Evolutionary conservation across 371 early-diverging fungal genomes (phyloP).

Genomic region (Mucor mucedo): DNA sequence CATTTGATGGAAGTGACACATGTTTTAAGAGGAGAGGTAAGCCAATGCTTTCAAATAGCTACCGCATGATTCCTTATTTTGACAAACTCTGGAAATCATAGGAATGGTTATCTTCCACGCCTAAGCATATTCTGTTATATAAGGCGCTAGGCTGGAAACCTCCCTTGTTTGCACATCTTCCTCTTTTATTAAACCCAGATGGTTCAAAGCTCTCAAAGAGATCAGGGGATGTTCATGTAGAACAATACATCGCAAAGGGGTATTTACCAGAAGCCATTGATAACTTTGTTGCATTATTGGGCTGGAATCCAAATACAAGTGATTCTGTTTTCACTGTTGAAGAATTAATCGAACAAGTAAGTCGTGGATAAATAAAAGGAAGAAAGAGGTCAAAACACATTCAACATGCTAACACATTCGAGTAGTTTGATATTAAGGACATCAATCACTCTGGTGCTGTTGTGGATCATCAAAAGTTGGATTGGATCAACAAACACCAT

Average conservation of each 20-base stretch:
- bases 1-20: slow-evolving; percentile 90
- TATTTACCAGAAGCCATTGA: slow-evolving; percentile 88
- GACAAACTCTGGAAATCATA: no score
- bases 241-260: slow-evolving; percentile 73
- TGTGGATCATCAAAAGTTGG: slow-evolving; percentile 79
- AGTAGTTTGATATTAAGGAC: slow-evolving; percentile 70
- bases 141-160: slow-evolving; percentile 80
- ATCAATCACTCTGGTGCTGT: slow-evolving; percentile 80
- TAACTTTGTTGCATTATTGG: slow-evolving; percentile 89
- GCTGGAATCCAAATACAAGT: slow-evolving; percentile 74
- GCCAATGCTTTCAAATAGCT: no score
- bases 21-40: slow-evolving; percentile 86
- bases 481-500: slow-evolving; percentile 88
- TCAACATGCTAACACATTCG: no score
- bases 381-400: no score
- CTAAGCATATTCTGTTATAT: slow-evolving; percentile 89
- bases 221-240: slow-evolving; percentile 78
- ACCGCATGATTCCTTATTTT: no score
- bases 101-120: slow-evolving; percentile 94
- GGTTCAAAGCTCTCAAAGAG: slow-evolving; percentile 90
- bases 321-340: slow-evolving; percentile 54
- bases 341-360: slow-evolving; percentile 70
- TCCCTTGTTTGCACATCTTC: slow-evolving; percentile 88
- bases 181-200: slow-evolving; percentile 84
- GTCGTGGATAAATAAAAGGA: neutral